Conservation (phyloP, 352 stramenopile species). For the Elongisporangium prolatum region DNA sequence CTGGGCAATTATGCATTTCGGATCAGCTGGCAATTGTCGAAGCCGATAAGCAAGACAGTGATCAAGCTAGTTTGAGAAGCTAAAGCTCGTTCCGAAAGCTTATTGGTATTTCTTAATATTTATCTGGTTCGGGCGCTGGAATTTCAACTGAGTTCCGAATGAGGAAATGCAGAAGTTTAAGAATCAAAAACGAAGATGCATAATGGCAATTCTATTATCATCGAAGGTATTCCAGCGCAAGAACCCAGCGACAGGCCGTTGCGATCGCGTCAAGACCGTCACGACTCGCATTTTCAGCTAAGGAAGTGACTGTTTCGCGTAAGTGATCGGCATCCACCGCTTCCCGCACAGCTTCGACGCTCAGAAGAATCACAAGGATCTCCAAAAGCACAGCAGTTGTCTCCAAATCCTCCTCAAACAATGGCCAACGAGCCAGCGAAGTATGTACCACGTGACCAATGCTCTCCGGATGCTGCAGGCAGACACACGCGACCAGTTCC, state of each 20-base stretch:
- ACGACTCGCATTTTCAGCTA: conserved; percentile 29
- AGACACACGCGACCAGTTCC: conserved; percentile 33
- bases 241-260: conserved; percentile 28
- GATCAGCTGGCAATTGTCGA: not conserved
- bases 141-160: no score
- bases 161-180: no score
- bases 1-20: conserved; percentile 19
- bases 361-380: conserved; percentile 31
- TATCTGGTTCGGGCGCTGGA: not conserved
- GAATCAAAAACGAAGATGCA: not conserved
- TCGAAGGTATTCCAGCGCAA: conserved; percentile 3
- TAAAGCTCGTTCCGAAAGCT: not conserved
- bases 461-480: conserved; percentile 24
- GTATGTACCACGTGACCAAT: conserved; percentile 40
- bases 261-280: conserved; percentile 42
- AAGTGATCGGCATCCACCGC: conserved; percentile 37
- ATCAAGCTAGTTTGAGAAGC: not conserved
- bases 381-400: conserved; percentile 46
- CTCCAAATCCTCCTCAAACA: conserved; percentile 67
- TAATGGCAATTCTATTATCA: not conserved
- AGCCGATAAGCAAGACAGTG: not conserved
- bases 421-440: conserved; percentile 41
- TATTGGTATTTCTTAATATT: no score
- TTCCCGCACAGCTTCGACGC: conserved; percentile 21
- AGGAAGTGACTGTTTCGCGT: conserved; percentile 14